Evolutionary conservation across 352 stramenopile species (phyloP).

Genomic region (Phytophthora sp.): DNA sequence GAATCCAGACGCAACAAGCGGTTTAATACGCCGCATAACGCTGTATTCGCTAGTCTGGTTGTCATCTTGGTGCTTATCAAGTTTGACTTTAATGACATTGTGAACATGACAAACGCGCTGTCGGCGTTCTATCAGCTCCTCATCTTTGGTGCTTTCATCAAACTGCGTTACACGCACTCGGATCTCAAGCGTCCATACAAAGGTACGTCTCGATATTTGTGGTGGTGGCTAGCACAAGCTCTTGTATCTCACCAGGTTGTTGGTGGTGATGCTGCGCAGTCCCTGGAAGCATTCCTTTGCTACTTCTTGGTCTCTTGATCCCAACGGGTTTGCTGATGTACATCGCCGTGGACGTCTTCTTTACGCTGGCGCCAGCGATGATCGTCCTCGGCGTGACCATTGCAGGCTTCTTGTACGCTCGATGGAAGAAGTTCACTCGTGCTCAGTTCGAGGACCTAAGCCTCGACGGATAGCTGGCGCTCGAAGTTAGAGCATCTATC

Average conservation of each 20-base stretch:
- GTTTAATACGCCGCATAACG: conserved; percentile 63
- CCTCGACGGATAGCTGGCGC: conserved; percentile 16
- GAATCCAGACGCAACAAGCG: conserved; percentile 47
- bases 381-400: conserved; percentile 48
- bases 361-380: conserved; percentile 43
- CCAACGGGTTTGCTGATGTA: conserved; percentile 46
- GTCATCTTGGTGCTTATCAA: conserved; percentile 63
- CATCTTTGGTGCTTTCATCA: conserved; percentile 91
- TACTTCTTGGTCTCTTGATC: conserved; percentile 41
- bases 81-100: conserved; percentile 77
- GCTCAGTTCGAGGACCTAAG: conserved; percentile 46
- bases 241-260: conserved; percentile 8
- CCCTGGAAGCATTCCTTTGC: conserved; percentile 42
- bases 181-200: conserved; percentile 49
- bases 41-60: conserved; percentile 46
- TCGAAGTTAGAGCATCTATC: neutral
- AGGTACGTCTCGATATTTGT: conserved; percentile 21
- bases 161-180: conserved; percentile 72
- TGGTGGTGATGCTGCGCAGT: conserved; percentile 19
- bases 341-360: conserved; percentile 58
- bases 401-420: conserved; percentile 41
- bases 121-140: conserved; percentile 88
- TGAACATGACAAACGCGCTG: conserved; percentile 92
- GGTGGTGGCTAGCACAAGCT: neutral
- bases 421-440: conserved; percentile 51